These are phyloP conservation scores for Tetraselmis striata DNA, from an alignment of 139 green algal species.

Conservation along the genomic window DNA sequence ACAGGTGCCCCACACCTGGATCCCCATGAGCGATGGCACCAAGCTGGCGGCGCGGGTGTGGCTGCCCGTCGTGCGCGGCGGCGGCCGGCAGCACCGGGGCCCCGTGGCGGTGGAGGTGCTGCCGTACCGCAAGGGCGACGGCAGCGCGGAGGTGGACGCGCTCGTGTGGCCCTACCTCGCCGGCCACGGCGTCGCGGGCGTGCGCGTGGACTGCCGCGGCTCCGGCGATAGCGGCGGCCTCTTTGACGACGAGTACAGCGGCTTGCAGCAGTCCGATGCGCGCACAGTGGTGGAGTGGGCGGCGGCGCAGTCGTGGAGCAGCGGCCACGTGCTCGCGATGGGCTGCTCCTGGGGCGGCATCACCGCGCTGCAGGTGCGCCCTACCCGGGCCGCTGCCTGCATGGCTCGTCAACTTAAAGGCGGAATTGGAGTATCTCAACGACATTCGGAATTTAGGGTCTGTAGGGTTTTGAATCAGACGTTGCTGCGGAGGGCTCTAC, in stretches of 20 bases:
- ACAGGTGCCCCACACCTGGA: background rate
- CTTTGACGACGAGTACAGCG: conserved; percentile 24
- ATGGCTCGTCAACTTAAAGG: too few species aligned
- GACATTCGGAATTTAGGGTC: too few species aligned
- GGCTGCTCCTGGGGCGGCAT: conserved; percentile 21
- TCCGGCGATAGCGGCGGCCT: conserved; percentile 10
- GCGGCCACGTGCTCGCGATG: conserved; percentile 15
- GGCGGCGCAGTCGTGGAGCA: conserved; percentile 18
- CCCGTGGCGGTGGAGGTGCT: conserved; percentile 17
- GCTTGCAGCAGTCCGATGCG: conserved; percentile 1
- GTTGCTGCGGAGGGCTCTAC: too few species aligned
- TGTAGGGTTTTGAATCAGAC: too few species aligned
- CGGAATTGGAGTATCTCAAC: too few species aligned
- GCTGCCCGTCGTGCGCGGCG: conserved; percentile 3
- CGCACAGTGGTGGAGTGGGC: conserved; percentile 7
- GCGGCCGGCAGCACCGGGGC: background rate
- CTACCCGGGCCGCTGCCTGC: too few species aligned
- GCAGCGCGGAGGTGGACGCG: conserved; percentile 16
- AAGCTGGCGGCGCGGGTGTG: conserved; percentile 11
- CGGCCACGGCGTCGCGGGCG: conserved; percentile 15
- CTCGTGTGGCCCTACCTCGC: conserved; percentile 16
- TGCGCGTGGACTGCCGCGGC: conserved; percentile 18
- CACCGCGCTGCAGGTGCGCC: conserved; percentile 20
- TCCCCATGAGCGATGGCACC: conserved; percentile 1
- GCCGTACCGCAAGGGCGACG: conserved; percentile 14